Base-by-base conservation (phyloP, 2,329 filamentous ascomycete species). In the Ilyonectria robusta region DNA sequence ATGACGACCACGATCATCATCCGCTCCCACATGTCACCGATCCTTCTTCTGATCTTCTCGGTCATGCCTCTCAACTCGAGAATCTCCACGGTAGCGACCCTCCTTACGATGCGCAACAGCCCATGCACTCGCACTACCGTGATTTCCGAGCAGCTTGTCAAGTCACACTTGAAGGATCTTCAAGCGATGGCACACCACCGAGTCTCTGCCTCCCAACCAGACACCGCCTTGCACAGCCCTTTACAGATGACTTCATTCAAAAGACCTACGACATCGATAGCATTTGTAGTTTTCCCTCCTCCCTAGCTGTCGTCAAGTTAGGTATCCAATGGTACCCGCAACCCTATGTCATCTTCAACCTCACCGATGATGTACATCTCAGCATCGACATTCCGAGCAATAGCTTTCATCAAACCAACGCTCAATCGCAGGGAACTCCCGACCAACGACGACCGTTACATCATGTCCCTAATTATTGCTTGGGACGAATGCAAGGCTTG, bases 261-360 rank as follows among this genome's bases (percentile, higher is more conserved):
- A 58, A 58, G 19, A 58, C 55, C 42, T 58, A 35, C 23, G 40
- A 58, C n/a, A 29, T 58, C 7, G 40, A 58, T 47, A 58, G 55
- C 40, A 58, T 58, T 47, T 58, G 42, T 47, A 58, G 42, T 58
- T 58, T 58, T 19, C 55, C 55, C 23, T 58, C 55, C 48, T 58
- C 55, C 40, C n/a, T 58, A 31, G 55, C 55, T 13, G 15, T 47
- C 13, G 42, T 42, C 17, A 58, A 58, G 19, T 21, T 58, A 47
- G 55, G 55, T 15, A 58, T 58, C 15, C 42, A 58, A 58, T 58
- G 26, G 42, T 58, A 58, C 29, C 37, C 40, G 13, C 40, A 58
- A n/a, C 55, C 55, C 40, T 58, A 31, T 58, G 55, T 21, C 42
- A 58, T 58, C 55, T 58, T 58, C 23, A 58, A 58, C 26, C 42